Conservation (phyloP, 129 eudicot species). For the Rutidosis leptorrhynchoides region DNA sequence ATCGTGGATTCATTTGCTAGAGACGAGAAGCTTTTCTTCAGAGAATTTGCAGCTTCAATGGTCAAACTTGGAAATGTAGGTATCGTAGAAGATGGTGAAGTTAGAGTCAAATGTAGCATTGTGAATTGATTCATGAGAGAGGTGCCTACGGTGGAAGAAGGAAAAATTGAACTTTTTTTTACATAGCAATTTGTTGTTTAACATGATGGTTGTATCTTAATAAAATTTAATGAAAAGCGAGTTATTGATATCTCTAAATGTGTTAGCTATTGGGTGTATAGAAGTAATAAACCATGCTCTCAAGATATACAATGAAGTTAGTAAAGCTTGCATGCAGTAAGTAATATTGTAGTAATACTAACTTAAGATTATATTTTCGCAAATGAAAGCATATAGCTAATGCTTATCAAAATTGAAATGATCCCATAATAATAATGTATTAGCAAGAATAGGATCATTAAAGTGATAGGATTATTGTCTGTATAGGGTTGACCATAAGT, state of each 20-base stretch:
- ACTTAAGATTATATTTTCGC: neutral
- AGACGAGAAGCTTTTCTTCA: constrained; percentile 57
- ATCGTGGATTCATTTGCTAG: constrained; percentile 61
- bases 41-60: constrained; percentile 74
- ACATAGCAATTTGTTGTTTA: constrained; percentile 12
- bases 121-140: constrained; percentile 32
- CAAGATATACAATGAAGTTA: neutral
- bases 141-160: neutral
- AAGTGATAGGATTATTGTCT: too few relatives aligned
- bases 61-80: constrained; percentile 73
- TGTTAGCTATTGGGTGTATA: neutral
- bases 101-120: constrained; percentile 53
- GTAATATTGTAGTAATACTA: too few relatives aligned
- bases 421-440: too few relatives aligned
- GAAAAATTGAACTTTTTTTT: neutral
- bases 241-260: neutral
- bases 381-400: neutral
- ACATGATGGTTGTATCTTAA: constrained; percentile 1
- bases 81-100: constrained; percentile 53
- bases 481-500: too few relatives aligned
- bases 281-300: neutral
- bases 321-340: neutral
- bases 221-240: constrained; percentile 6
- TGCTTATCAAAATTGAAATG: neutral
- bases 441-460: too few relatives aligned